Percentiles rank a stretch among this genome's conserved stretches.
Evolutionary conservation across 176 grass and related monocot species (phyloP).

Genomic region (Oryza rufipogon): DNA sequence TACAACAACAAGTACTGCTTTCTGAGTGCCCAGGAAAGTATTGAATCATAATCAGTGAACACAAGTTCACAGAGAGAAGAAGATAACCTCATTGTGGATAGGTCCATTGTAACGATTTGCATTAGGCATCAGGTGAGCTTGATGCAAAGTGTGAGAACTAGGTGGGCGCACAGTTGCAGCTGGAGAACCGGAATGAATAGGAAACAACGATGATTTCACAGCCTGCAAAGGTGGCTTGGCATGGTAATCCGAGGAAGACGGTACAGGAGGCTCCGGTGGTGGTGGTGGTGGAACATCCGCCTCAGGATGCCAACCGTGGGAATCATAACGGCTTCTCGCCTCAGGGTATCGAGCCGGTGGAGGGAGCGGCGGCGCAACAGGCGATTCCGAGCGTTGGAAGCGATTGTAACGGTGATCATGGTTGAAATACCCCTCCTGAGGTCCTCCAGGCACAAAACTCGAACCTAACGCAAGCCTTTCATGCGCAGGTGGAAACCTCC

Average conservation of each 20-base stretch:
- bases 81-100: slow-evolving; percentile 43
- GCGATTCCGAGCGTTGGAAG: slow-evolving; percentile 31
- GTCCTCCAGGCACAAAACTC: slow-evolving; percentile 17
- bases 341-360: slow-evolving; percentile 40
- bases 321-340: slow-evolving; percentile 30
- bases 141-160: slow-evolving; percentile 33
- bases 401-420: slow-evolving; percentile 32
- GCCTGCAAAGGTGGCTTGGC: slow-evolving; percentile 31
- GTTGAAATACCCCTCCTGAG: slow-evolving; percentile 34
- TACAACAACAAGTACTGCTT: slow-evolving; percentile 36
- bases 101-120: slow-evolving; percentile 42
- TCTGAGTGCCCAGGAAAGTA: slow-evolving; percentile 21
- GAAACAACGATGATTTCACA: slow-evolving; percentile 56
- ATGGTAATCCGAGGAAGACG: slow-evolving; percentile 35
- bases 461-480: slow-evolving; percentile 17
- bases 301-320: slow-evolving; percentile 46
- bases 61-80: slow-evolving; percentile 14
- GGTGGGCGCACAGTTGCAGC: slow-evolving; percentile 26
- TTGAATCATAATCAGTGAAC: slow-evolving; percentile 1
- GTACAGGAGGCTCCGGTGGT: slow-evolving; percentile 36
- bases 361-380: slow-evolving; percentile 16
- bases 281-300: slow-evolving; percentile 21
- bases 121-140: slow-evolving; percentile 40
- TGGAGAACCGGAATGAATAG: slow-evolving; percentile 52
- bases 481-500: slow-evolving; percentile 36